phyloP scores from a whole-genome alignment of 768 basidiomycete species.

The Leccinum truebloodii region DNA sequence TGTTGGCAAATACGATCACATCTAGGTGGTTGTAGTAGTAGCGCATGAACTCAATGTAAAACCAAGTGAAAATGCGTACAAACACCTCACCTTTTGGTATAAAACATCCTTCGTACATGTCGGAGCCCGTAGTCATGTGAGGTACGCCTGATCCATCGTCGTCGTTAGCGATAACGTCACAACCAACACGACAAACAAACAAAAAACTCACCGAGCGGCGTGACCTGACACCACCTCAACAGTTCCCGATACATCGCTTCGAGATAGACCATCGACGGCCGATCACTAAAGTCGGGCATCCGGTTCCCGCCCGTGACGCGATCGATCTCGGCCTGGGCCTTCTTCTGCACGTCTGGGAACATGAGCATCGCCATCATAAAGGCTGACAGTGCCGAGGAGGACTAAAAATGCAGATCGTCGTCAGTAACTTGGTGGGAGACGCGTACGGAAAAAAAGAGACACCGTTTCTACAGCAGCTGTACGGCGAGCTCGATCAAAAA shows the following conservation, averaged over 20 bases:
- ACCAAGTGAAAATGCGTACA: not conserved
- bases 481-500: not conserved
- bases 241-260: constrained; percentile 26
- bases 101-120: constrained; percentile 21
- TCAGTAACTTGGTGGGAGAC: not conserved
- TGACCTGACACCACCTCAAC: constrained; percentile 28
- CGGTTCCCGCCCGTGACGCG: constrained; percentile 13
- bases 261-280: constrained; percentile 24
- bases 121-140: constrained; percentile 23
- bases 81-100: constrained; percentile 21
- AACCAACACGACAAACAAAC: not conserved
- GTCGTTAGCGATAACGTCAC: not conserved
- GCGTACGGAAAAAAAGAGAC: not conserved
- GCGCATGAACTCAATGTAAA: not conserved
- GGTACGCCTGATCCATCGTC: constrained; percentile 25
- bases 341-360: constrained; percentile 27
- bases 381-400: constrained; percentile 24
- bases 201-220: constrained; percentile 21
- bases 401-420: constrained; percentile 3
- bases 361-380: constrained; percentile 31
- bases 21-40: constrained; percentile 1
- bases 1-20: constrained; percentile 27
- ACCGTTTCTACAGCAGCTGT: constrained; percentile 27
- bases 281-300: constrained; percentile 24
- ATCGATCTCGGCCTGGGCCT: constrained; percentile 32